Evolutionary conservation across 1,284 basidiomycete species (phyloP).

Genomic region (Exsudoporus floridanus): DNA sequence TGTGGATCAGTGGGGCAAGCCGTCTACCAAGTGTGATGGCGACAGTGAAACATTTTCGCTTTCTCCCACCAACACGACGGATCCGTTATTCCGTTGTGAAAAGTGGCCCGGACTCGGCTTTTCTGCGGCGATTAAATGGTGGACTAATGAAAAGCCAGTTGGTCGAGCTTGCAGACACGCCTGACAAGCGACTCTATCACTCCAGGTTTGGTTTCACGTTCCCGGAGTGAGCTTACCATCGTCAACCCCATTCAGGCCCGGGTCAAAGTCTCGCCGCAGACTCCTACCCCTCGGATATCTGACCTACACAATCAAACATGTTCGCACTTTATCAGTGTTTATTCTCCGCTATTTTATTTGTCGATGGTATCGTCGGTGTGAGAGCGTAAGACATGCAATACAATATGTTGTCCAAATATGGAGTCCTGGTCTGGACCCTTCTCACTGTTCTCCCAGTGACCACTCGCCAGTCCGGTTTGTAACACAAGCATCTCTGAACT

Average conservation of each 20-base stretch:
- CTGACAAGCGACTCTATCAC: background rate
- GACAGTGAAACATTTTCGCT: background rate
- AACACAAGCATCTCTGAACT: background rate
- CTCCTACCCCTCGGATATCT: background rate
- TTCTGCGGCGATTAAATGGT: background rate
- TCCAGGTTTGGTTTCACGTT: background rate
- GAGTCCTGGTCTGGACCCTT: background rate
- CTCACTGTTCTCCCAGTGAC: constrained; percentile 1
- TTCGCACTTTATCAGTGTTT: constrained; percentile 6
- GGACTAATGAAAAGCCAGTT: background rate
- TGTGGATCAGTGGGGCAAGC: no score
- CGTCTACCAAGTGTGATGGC: background rate
- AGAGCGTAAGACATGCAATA: background rate
- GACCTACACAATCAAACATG: background rate
- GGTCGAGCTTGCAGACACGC: background rate
- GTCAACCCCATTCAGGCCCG: background rate
- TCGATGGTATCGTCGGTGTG: constrained; percentile 10
- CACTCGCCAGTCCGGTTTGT: background rate
- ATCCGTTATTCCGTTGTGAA: no score
- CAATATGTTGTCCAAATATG: constrained; percentile 4
- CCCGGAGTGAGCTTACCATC: background rate
- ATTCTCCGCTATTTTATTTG: background rate
- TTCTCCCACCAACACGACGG: background rate
- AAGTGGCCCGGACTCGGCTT: background rate
- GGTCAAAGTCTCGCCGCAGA: background rate